Evolutionary conservation across 2,329 filamentous ascomycete species (phyloP), one percentile per base, ranked within the genome.

Genomic region (Pezicula neosporulosa): DNA sequence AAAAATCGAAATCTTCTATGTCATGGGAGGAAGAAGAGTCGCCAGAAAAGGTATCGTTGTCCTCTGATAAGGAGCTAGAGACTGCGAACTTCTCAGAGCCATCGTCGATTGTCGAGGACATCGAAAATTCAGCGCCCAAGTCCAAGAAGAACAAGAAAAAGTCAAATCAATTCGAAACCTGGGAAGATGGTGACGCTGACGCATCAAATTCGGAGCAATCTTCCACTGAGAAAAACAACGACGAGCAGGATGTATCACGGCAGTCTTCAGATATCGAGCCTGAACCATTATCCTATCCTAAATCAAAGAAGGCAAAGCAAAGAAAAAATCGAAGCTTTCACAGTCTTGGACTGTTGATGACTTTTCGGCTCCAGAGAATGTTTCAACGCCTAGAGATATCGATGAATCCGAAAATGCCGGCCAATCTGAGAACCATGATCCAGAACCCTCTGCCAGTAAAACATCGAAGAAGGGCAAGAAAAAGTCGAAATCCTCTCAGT

Each of bases 231-330:
- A 39, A 5, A 16, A 21, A 16, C 7, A 16, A 16, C 8, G 37
- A 39, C 19, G 37, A 36, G 12, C 15, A 9, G 15, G 47, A 37
- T 15, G 9, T 21, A 16, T 43, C 48, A 13, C 41, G 35, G 18
- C 39, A n/a, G 24, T 19, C 41, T 19, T 16, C 42, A 15, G 28
- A 18, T 50, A 6, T 36, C 33, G 48, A 46, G 13, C 41, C 38
- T 19, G 19, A 37, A 30, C 19, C 33, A 21, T 46, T 45, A 8
- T n/a, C 21, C 36, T 24, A 33, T 28, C 24, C 39, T 15, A 30
- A n/a, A 19, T 50, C 48, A 35, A 46, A 50, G 16, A 50, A 43
- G 37, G 21, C 33, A 18, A 46, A 50, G 21, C 33, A 18, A 46
- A 50, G 48, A 46, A 50, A 39, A 39, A 39, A 15, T 39, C 37